phyloP scores from a whole-genome alignment of 2,329 filamentous ascomycete species.

The Fusarium beomiforme region DNA sequence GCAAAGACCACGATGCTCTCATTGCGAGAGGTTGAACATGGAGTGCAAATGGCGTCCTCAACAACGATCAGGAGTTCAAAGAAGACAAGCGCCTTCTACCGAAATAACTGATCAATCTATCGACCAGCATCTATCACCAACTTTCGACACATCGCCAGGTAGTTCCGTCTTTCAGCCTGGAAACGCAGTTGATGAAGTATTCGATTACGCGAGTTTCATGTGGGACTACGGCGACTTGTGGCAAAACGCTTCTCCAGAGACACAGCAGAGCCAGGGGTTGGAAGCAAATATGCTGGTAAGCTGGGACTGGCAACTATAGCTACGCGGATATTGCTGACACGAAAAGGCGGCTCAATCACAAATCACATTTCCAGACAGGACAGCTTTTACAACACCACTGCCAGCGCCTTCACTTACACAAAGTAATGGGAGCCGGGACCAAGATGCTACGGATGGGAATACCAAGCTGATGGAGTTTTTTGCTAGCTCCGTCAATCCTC shows the following conservation, averaged over 20 bases:
- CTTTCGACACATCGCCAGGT: slow-evolving; percentile 43
- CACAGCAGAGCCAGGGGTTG: slow-evolving; percentile 36
- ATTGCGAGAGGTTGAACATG: slow-evolving; percentile 62
- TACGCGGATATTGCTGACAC: background rate
- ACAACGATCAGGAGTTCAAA: slow-evolving; percentile 38
- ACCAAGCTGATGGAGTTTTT: slow-evolving; percentile 59
- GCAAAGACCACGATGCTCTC: slow-evolving; percentile 59
- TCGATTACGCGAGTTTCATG: slow-evolving; percentile 60
- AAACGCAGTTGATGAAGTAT: slow-evolving; percentile 54
- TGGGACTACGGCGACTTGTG: slow-evolving; percentile 54
- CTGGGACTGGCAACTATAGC: background rate
- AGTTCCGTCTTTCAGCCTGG: slow-evolving; percentile 40
- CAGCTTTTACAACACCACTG: slow-evolving; percentile 29
- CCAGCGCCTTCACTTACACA: slow-evolving; percentile 35
- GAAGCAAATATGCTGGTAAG: slow-evolving; percentile 39
- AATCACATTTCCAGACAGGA: slow-evolving; percentile 38
- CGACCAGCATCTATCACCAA: slow-evolving; percentile 42
- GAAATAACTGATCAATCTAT: slow-evolving; percentile 9
- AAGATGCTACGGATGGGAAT: slow-evolving; percentile 1
- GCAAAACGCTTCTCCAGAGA: slow-evolving; percentile 46
- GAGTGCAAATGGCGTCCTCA: slow-evolving; percentile 61
- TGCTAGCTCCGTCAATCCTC: slow-evolving; percentile 58
- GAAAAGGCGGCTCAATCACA: slow-evolving; percentile 36
- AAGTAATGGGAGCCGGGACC: slow-evolving; percentile 34
- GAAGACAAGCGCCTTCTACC: slow-evolving; percentile 17